Base-by-base conservation (phyloP, 2,329 filamentous ascomycete species). In the Didymella arachidicola region DNA sequence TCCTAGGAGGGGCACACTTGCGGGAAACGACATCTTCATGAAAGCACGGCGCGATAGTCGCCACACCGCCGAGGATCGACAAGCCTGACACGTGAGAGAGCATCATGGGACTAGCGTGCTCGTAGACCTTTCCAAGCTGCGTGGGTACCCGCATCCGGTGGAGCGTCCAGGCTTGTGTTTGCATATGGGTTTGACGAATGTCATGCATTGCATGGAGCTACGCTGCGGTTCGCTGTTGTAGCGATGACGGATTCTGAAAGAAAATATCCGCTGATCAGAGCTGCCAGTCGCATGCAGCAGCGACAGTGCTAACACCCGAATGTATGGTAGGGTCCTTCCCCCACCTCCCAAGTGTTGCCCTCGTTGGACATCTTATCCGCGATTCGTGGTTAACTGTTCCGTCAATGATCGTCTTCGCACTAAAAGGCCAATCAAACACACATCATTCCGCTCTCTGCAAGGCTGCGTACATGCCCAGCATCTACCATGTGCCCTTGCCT, bases 21-120 rank as follows among this genome's bases (percentile, higher is more conserved):
- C 56, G 45, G 50, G 50, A 59, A 54, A 59, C 50, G 46, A 27
- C 49, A 22, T 22, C 22, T 42, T 18, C 32, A 19, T 14, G 22
- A 50, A 8, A 34, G 14, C n/a, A 29, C 19, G 46, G 52, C 52
- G 57, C 57, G 57, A 59, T 59, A 59, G 46, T 59, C 57, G 57
- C 57, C 57, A 59, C 57, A 59, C 57, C 57, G 57, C 57, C 55
- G 46, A 12, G 46, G 51, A 59, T 59, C 51, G 57, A 55, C 46
- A 52, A 32, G 12, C 14, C 26, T 43, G 19, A 26, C 56, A 53
- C 56, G 36, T 58, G 50, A 53, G 18, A 11, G 16, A n/a, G 3
- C 32, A 36, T 36, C n/a, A 10, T 36, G 16, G 7, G 48, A 19
- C 49, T 48, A 59, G 22, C 32, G 30, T 10, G 29, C 5, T 49